Evolutionary conservation across 257 asterid genomes (phyloP), one percentile per base, ranked within the genome.

Genomic region (Anisodus tanguticus): DNA sequence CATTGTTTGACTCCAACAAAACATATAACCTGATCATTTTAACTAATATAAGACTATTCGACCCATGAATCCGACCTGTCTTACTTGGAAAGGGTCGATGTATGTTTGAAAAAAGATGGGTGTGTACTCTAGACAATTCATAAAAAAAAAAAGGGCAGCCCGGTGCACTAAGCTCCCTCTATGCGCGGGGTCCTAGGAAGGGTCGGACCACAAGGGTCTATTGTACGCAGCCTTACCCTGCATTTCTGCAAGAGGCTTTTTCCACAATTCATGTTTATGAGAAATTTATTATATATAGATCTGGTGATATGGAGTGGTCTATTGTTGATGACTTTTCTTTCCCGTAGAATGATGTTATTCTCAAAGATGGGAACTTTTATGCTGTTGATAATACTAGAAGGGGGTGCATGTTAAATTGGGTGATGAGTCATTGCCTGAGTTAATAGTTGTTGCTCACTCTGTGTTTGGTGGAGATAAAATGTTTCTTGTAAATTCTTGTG

Each of bases 31-130:
- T 9, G 3, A 13, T 37, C 6, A 0, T 41, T 41, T 41, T 41
- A 41, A 41, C 45, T 5, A 41, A 41, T 31, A 41, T 41, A 41
- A 4, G 45, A 41, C 45, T 41, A 41, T 41, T 5, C 45, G 45
- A 41, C 45, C 45, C 45, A 4, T 41, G 45, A 41, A 66, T 31
- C 4, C 9, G 4, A 12, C 72, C 19, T 0, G 39, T 66, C 9
- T 2, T 94, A 94, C 90, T 86, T 87, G 97, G 97, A 93, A 69
- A 95, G 90, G n/a, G 93, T 92, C 41, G 95, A 93, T 39, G 88
- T 88, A 15, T 80, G 79, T 60, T 13, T 84, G 86, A 84, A 77
- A 9, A 76, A 55, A 55, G 41, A 31, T 4, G 87, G 85, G 2
- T 91, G 92, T 84, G 87, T 90, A 83, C 90, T 95, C 45, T 54